Percentiles rank a stretch among this genome's conserved stretches.
phyloP scores from a whole-genome alignment of 1,284 basidiomycete species.

The Trichosporon asahii region DNA sequence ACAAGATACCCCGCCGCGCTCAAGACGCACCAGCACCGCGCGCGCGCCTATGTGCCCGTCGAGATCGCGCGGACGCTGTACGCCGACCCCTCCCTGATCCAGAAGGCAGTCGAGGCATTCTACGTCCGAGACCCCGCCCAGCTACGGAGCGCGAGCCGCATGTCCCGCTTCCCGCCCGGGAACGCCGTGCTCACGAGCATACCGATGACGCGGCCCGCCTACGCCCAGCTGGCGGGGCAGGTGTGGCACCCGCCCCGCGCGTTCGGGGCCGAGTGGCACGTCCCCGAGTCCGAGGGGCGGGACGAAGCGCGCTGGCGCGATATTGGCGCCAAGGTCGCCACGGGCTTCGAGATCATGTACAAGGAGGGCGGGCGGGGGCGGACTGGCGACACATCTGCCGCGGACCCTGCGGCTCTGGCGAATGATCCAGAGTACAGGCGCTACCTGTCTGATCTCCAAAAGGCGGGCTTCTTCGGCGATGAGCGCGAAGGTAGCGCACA shows the following conservation, averaged over 20 bases:
- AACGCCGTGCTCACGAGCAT: constrained; percentile 62
- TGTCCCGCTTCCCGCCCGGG: constrained; percentile 79
- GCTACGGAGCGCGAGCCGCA: constrained; percentile 75
- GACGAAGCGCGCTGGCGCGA: constrained; percentile 69
- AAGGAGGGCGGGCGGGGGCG: constrained; percentile 65
- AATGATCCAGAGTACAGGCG: constrained; percentile 33
- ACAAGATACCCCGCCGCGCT: constrained; percentile 70
- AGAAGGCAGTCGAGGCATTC: constrained; percentile 82
- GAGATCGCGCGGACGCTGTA: constrained; percentile 71
- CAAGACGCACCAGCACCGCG: constrained; percentile 69
- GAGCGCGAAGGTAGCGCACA: constrained; percentile 70
- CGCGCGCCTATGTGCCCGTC: constrained; percentile 73
- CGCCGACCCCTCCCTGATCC: constrained; percentile 66
- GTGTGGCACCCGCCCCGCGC: constrained; percentile 86
- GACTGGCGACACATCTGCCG: constrained; percentile 43
- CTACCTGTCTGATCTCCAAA: constrained; percentile 65
- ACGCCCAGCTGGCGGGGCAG: constrained; percentile 86
- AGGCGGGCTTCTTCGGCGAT: constrained; percentile 68
- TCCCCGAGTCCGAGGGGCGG: constrained; percentile 56
- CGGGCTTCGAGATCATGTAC: constrained; percentile 92
- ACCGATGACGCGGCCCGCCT: constrained; percentile 79
- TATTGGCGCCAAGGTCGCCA: constrained; percentile 86
- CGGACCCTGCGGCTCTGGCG: constrained; percentile 3
- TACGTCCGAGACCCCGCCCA: constrained; percentile 87
- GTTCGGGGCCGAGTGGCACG: constrained; percentile 62